Percentiles rank a stretch among this genome's conserved stretches.
Evolutionary conservation across 495 filamentous ascomycete genomes (phyloP).

Genomic region (Bombardia bombarda): DNA sequence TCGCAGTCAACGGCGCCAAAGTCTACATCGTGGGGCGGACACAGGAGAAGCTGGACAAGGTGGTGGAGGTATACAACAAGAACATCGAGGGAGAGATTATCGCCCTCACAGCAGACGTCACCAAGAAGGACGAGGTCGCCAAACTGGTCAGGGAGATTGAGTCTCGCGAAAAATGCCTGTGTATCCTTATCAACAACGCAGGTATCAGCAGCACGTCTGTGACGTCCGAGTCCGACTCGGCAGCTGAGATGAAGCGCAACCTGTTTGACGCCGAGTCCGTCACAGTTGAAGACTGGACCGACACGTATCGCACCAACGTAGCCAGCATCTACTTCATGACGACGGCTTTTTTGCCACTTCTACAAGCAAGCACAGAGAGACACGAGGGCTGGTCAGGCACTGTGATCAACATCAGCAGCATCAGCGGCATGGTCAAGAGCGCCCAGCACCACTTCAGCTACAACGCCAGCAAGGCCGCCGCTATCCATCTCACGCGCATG

Average conservation of each 20-base stretch:
- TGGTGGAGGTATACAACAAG: slow-evolving; percentile 25
- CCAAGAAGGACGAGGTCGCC: slow-evolving; percentile 63
- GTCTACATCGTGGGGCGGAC: slow-evolving; percentile 79
- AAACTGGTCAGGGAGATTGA: slow-evolving; percentile 54
- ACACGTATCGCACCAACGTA: slow-evolving; percentile 66
- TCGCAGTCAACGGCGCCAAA: slow-evolving; percentile 70
- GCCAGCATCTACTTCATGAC: slow-evolving; percentile 55
- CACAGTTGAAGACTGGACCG: slow-evolving; percentile 61
- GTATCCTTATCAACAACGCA: slow-evolving; percentile 75
- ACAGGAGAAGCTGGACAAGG: slow-evolving; percentile 23
- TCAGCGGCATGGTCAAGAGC: slow-evolving; percentile 52
- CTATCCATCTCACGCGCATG: slow-evolving; percentile 60
- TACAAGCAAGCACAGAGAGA: slow-evolving; percentile 34
- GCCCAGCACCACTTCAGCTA: slow-evolving; percentile 72
- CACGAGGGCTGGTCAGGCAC: slow-evolving; percentile 44
- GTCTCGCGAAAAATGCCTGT: slow-evolving; percentile 57
- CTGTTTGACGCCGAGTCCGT: slow-evolving; percentile 28
- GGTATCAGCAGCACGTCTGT: slow-evolving; percentile 56
- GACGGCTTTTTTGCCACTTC: slow-evolving; percentile 34
- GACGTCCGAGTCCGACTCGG: slow-evolving; percentile 47
- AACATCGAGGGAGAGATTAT: slow-evolving; percentile 35
- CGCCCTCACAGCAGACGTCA: slow-evolving; percentile 64
- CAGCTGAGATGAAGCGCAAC: slow-evolving; percentile 43
- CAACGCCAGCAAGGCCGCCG: slow-evolving; percentile 63
- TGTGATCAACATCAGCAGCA: slow-evolving; percentile 51